phyloP scores from a whole-genome alignment of 371 early-diverging fungal species.

The Quaeritorhiza haematococci region DNA sequence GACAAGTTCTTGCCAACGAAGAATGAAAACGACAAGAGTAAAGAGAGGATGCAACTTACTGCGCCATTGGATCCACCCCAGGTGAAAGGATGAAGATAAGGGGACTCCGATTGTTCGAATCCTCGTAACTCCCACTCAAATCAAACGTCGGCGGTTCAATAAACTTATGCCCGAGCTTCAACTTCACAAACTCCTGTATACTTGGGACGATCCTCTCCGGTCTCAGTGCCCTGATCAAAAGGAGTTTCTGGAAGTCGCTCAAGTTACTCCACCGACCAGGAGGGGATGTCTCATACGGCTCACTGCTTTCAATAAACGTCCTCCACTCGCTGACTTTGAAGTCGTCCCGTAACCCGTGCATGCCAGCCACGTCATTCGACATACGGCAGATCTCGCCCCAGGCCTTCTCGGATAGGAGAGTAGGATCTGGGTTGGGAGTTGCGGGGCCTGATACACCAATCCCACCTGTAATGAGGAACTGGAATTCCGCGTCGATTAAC shows the following conservation, averaged over 20 bases:
- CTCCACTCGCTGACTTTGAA: constrained; percentile 45
- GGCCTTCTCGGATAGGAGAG: constrained; percentile 39
- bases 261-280: constrained; percentile 36
- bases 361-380: constrained; percentile 35
- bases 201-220: constrained; percentile 46
- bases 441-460: constrained; percentile 32
- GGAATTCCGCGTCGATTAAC: constrained; percentile 39
- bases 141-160: constrained; percentile 61
- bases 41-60: constrained; percentile 27
- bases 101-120: constrained; percentile 41
- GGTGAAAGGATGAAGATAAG: constrained; percentile 58
- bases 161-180: constrained; percentile 53
- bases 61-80: constrained; percentile 58
- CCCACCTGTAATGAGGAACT: constrained; percentile 45
- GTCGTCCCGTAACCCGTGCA: constrained; percentile 37
- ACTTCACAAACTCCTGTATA: constrained; percentile 50
- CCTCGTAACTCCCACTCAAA: constrained; percentile 47
- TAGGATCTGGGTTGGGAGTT: constrained; percentile 42
- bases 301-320: constrained; percentile 28
- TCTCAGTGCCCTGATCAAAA: constrained; percentile 40
- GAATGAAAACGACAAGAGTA: not conserved
- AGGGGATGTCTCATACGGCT: constrained; percentile 29
- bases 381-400: constrained; percentile 46
- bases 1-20: constrained; percentile 1
- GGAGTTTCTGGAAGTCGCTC: constrained; percentile 41